Evolutionary conservation across 2,329 filamentous ascomycete species (phyloP).

Genomic region (Pseudogymnoascus sp.): DNA sequence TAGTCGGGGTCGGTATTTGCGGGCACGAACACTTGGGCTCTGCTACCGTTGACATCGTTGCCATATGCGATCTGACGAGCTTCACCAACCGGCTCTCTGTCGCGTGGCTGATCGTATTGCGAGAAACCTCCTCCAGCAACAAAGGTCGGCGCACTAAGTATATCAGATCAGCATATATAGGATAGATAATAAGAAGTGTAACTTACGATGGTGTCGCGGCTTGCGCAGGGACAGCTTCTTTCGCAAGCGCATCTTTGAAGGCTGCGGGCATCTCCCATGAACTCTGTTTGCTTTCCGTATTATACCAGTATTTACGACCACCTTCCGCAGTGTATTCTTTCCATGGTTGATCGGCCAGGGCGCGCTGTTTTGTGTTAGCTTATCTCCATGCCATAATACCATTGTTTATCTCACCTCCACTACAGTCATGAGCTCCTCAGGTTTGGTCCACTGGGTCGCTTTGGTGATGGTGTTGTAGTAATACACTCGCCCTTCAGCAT

Average conservation of each 20-base stretch:
- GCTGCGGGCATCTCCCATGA: constrained; percentile 89
- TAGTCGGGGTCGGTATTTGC: constrained; percentile 69
- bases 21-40: constrained; percentile 51
- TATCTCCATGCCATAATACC: constrained; percentile 15
- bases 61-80: constrained; percentile 50
- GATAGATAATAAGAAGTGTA: background rate
- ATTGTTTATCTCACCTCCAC: constrained; percentile 54
- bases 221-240: constrained; percentile 36
- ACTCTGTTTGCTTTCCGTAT: constrained; percentile 83
- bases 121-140: constrained; percentile 33
- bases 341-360: constrained; percentile 77
- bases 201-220: constrained; percentile 35
- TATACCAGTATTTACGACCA: constrained; percentile 91
- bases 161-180: constrained; percentile 11
- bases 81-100: constrained; percentile 39
- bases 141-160: constrained; percentile 31
- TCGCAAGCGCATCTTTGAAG: constrained; percentile 66
- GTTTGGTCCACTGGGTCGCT: constrained; percentile 89
- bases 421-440: constrained; percentile 75
- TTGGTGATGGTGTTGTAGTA: constrained; percentile 86
- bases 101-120: constrained; percentile 27
- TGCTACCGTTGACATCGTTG: constrained; percentile 39
- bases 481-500: constrained; percentile 74
- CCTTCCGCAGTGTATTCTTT: constrained; percentile 83
- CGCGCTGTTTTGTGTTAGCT: constrained; percentile 45